Percentiles rank a stretch among this genome's conserved stretches.
Conservation (phyloP, 2,329 filamentous ascomycete genomes). For the Verticillium tricorpus region DNA sequence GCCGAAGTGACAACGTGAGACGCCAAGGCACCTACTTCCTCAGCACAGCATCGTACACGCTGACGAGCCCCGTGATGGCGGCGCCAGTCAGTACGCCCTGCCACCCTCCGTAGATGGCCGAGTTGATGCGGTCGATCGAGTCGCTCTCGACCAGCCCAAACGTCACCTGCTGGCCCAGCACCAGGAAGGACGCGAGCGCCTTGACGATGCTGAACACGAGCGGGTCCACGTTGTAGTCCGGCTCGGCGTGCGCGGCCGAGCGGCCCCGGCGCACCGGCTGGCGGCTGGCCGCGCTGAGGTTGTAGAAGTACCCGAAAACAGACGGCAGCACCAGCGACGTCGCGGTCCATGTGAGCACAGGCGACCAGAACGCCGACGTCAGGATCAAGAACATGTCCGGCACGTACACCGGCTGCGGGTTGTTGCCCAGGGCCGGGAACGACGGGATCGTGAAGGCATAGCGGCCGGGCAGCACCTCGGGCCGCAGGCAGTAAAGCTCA, state of each 20-base stretch:
- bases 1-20: neutral
- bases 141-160: conserved; percentile 58
- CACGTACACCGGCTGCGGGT: conserved; percentile 59
- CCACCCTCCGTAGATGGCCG: conserved; percentile 67
- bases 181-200: conserved; percentile 73
- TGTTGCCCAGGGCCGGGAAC: conserved; percentile 48
- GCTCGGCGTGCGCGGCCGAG: conserved; percentile 22
- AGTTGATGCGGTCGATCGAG: conserved; percentile 59
- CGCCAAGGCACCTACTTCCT: conserved; percentile 48
- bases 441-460: conserved; percentile 71
- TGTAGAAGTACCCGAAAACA: conserved; percentile 82
- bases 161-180: conserved; percentile 66
- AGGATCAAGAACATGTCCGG: conserved; percentile 80
- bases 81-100: conserved; percentile 65
- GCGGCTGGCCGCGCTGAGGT: conserved; percentile 59
- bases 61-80: conserved; percentile 62
- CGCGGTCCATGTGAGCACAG: conserved; percentile 69
- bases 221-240: conserved; percentile 69
- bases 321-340: conserved; percentile 70
- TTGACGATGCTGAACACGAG: conserved; percentile 88
- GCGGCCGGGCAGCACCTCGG: conserved; percentile 64
- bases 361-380: conserved; percentile 77
- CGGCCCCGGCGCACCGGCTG: conserved; percentile 36
- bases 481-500: conserved; percentile 67
- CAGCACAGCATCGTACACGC: conserved; percentile 74